phyloP scores from a whole-genome alignment of 345 rosid species.

The Ceriops zippeliana region DNA sequence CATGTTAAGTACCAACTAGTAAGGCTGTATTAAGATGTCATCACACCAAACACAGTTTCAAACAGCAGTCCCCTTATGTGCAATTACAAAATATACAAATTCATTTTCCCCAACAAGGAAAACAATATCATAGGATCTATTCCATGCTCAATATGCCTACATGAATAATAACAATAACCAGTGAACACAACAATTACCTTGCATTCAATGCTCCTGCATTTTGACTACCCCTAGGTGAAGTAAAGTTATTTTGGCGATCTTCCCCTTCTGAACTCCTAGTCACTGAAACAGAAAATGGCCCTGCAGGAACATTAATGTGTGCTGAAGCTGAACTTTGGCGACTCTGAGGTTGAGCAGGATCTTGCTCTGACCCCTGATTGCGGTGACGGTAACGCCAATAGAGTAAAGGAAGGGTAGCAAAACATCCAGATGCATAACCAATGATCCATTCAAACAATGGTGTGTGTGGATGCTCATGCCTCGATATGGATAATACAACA shows the following conservation, averaged over 20 bases:
- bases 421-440: slow-evolving; percentile 87
- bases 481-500: slow-evolving; percentile 69
- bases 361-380: slow-evolving; percentile 62
- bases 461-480: slow-evolving; percentile 70
- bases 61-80: not conserved
- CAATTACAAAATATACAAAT: not conserved
- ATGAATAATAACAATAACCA: not conserved
- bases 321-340: slow-evolving; percentile 37
- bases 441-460: slow-evolving; percentile 85
- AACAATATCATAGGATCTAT: not conserved
- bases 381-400: slow-evolving; percentile 86
- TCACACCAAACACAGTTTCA: not conserved
- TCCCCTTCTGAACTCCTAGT: slow-evolving; percentile 64
- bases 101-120: not conserved
- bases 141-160: not conserved
- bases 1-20: too few species aligned
- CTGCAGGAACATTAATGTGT: slow-evolving; percentile 67
- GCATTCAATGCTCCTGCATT: slow-evolving; percentile 48
- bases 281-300: slow-evolving; percentile 71
- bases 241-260: slow-evolving; percentile 41
- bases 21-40: not conserved
- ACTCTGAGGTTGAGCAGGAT: slow-evolving; percentile 48
- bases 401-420: slow-evolving; percentile 80
- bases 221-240: slow-evolving; percentile 58
- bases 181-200: slow-evolving; percentile 39